phyloP scores from a whole-genome alignment of 805 yeast species.

The Pichia cephalocereana region DNA sequence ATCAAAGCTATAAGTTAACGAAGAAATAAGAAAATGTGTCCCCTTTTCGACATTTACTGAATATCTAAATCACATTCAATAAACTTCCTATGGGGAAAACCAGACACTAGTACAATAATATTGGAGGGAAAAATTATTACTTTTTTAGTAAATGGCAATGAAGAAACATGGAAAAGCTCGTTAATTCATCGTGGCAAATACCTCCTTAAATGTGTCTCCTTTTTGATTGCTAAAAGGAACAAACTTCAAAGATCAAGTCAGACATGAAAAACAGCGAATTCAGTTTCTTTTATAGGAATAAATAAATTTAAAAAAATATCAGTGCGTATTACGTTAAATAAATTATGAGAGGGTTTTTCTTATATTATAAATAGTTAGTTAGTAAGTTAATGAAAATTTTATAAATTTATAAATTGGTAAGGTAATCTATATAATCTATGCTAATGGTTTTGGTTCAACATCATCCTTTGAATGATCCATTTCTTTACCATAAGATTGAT shows the following conservation, averaged over 20 bases:
- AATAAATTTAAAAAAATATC: too few species aligned
- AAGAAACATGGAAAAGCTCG: constrained; percentile 49
- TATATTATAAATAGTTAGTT: too few species aligned
- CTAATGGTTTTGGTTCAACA: constrained; percentile 6
- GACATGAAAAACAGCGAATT: too few species aligned
- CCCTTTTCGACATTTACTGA: constrained; percentile 51
- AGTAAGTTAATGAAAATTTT: too few species aligned
- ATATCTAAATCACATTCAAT: constrained; percentile 40
- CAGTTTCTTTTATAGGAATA: too few species aligned
- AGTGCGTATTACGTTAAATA: too few species aligned
- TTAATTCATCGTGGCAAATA: constrained; percentile 63
- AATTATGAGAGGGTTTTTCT: too few species aligned
- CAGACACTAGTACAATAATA: constrained; percentile 25
- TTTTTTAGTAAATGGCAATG: constrained; percentile 47
- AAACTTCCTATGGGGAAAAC: constrained; percentile 52
- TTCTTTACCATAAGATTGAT: constrained; percentile 7
- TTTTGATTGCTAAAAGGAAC: constrained; percentile 42
- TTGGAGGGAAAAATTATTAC: constrained; percentile 38
- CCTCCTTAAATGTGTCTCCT: constrained; percentile 38
- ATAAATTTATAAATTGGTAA: too few species aligned
- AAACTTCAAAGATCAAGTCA: background rate
- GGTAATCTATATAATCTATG: background rate
- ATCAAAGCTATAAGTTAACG: background rate
- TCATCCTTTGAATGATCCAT: constrained; percentile 9
- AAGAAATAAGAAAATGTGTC: constrained; percentile 19